Conservation (phyloP, 129 eudicot species). For the Escallonia herrerae region DNA sequence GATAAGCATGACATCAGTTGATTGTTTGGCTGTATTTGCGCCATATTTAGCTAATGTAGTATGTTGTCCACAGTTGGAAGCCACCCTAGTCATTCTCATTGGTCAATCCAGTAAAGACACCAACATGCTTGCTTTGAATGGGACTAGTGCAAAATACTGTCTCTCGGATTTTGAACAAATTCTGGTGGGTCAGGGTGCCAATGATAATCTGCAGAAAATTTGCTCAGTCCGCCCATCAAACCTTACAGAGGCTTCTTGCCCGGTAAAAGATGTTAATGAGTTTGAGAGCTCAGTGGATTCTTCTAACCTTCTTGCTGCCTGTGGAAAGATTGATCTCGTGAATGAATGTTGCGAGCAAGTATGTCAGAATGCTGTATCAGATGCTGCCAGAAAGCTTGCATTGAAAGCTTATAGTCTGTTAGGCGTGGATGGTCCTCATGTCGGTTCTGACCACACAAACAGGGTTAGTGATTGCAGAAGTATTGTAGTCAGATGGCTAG, state of each 20-base stretch:
- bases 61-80: conserved; percentile 91
- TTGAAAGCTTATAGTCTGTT: conserved; percentile 46
- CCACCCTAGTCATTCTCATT: conserved; percentile 66
- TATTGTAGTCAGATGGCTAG: conserved; percentile 79
- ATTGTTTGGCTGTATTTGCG: conserved; percentile 82
- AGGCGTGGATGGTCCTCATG: conserved; percentile 35
- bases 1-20: conserved; percentile 72
- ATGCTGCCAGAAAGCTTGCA: conserved; percentile 69
- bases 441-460: conserved; percentile 42
- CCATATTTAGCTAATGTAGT: conserved; percentile 84
- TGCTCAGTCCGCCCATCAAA: conserved; percentile 64
- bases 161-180: conserved; percentile 75
- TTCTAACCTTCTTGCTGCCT: conserved; percentile 63
- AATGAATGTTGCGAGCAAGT: conserved; percentile 88
- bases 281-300: conserved; percentile 69
- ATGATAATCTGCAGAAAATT: conserved; percentile 54
- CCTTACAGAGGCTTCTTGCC: conserved; percentile 89
- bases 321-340: conserved; percentile 78
- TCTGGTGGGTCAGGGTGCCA: conserved; percentile 84
- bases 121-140: conserved; percentile 58
- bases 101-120: conserved; percentile 84
- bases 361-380: conserved; percentile 78
- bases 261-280: conserved; percentile 68
- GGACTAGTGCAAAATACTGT: conserved; percentile 60
- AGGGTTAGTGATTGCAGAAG: conserved; percentile 66